Evolutionary conservation across 2,329 filamentous ascomycete genomes (phyloP).

Genomic region (Ophiostoma sp.): DNA sequence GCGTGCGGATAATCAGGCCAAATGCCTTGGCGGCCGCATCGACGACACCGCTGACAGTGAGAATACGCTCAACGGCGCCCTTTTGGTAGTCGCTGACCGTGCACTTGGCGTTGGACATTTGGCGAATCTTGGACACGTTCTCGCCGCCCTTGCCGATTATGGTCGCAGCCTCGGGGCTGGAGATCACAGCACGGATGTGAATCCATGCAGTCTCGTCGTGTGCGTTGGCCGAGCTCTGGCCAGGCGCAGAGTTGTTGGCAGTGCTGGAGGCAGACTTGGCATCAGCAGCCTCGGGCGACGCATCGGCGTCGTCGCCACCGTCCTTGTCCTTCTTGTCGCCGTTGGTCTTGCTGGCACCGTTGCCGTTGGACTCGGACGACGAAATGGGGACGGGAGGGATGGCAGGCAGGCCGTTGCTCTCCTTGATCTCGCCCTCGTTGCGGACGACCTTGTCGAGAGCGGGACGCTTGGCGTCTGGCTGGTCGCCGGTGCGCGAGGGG

Average conservation of each 20-base stretch:
- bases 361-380: constrained; percentile 44
- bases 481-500: constrained; percentile 81
- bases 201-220: constrained; percentile 96
- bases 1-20: constrained; percentile 92
- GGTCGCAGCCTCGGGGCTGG: constrained; percentile 92
- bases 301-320: constrained; percentile 59
- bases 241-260: constrained; percentile 39
- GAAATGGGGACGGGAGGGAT: constrained; percentile 34
- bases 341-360: constrained; percentile 39
- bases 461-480: constrained; percentile 94
- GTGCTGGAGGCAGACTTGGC: constrained; percentile 43
- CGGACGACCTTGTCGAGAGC: constrained; percentile 88
- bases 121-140: constrained; percentile 95
- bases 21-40: constrained; percentile 98
- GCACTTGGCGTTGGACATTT: constrained; percentile 93
- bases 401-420: constrained; percentile 34
- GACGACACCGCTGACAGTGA: constrained; percentile 93
- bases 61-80: constrained; percentile 92
- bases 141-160: constrained; percentile 98
- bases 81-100: constrained; percentile 98
- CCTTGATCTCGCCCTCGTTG: constrained; percentile 54
- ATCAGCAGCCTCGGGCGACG: constrained; percentile 60
- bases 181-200: constrained; percentile 93
- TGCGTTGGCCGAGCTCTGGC: constrained; percentile 47
- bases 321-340: constrained; percentile 51